phyloP scores from a whole-genome alignment of 371 early-diverging fungal species.

The Globomyces sp. region DNA sequence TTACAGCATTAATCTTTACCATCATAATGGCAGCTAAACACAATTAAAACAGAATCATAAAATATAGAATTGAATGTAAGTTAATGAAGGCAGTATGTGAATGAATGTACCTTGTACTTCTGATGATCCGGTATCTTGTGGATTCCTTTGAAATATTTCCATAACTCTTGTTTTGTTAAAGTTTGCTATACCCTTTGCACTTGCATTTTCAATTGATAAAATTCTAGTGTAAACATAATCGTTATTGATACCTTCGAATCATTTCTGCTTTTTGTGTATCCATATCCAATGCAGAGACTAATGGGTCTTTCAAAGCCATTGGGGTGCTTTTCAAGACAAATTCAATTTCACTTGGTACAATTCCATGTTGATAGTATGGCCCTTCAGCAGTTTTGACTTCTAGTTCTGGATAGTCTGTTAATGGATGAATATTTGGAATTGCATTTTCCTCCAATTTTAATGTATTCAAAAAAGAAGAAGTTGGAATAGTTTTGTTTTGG shows the following conservation, averaged over 20 bases:
- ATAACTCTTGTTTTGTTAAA: conserved; percentile 76
- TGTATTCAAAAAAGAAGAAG: background rate
- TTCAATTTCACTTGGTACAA: conserved; percentile 37
- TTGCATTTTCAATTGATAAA: conserved; percentile 10
- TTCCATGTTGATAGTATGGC: conserved; percentile 33
- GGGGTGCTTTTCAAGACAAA: conserved; percentile 34
- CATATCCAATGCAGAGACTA: background rate
- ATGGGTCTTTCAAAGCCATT: background rate
- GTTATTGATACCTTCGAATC: background rate
- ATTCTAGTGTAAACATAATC: background rate
- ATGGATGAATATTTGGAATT: background rate
- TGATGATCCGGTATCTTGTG: conserved; percentile 86
- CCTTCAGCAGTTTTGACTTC: conserved; percentile 17
- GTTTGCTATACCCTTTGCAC: background rate
- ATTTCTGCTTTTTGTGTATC: conserved; percentile 8
- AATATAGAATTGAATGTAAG: background rate
- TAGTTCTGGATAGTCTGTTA: conserved; percentile 1
- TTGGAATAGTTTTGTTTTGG: conserved; percentile 11
- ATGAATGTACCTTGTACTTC: conserved; percentile 82
- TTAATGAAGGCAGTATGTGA: conserved; percentile 12
- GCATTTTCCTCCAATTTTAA: conserved; percentile 8
- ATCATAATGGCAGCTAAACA: conserved; percentile 82
- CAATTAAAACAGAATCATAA: background rate
- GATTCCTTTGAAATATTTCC: conserved; percentile 72
- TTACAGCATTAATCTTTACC: conserved; percentile 83